Conservation (phyloP, 1,284 basidiomycete genomes). For the Cutaneotrichosporon dermatis region DNA sequence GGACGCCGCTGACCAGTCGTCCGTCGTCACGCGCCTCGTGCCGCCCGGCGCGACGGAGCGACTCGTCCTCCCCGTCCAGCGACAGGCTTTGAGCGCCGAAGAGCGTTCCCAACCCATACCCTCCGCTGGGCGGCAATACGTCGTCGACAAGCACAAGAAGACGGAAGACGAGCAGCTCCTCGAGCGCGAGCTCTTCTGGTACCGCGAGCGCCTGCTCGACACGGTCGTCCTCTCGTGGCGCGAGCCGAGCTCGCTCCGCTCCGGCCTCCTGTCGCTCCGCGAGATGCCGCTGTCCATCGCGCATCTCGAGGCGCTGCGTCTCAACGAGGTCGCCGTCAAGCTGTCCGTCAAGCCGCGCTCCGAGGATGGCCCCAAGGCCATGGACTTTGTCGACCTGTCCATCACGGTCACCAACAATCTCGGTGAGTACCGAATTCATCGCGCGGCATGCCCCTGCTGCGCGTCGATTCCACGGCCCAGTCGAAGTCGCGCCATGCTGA, state of each 20-base stretch:
- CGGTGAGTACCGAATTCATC: conserved; percentile 17
- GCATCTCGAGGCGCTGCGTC: conserved; percentile 69
- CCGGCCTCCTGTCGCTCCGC: conserved; percentile 69
- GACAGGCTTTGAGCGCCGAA: conserved; percentile 60
- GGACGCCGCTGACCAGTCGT: conserved; percentile 11
- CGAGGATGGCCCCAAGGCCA: conserved; percentile 51
- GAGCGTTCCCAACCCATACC: conserved; percentile 67
- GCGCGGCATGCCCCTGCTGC: no score
- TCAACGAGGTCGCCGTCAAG: conserved; percentile 59
- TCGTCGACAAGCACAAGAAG: conserved; percentile 71
- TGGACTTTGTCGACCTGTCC: conserved; percentile 56
- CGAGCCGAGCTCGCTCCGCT: conserved; percentile 73
- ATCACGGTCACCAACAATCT: conserved; percentile 58
- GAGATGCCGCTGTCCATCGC: conserved; percentile 66
- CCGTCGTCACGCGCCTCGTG: conserved; percentile 59
- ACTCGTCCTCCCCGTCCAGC: conserved; percentile 71
- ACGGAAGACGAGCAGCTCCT: conserved; percentile 58
- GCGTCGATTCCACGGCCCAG: no score
- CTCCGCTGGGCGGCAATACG: conserved; percentile 83
- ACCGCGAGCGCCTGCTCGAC: conserved; percentile 75
- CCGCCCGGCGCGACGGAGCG: conserved; percentile 78
- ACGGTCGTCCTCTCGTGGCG: conserved; percentile 68
- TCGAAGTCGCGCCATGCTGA: no score
- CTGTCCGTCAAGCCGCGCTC: conserved; percentile 36
- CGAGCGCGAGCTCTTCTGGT: conserved; percentile 85